Percentiles rank a stretch among this genome's conserved stretches.
phyloP scores from a whole-genome alignment of 331 rosid genomes.

The Dryas integrifolia region DNA sequence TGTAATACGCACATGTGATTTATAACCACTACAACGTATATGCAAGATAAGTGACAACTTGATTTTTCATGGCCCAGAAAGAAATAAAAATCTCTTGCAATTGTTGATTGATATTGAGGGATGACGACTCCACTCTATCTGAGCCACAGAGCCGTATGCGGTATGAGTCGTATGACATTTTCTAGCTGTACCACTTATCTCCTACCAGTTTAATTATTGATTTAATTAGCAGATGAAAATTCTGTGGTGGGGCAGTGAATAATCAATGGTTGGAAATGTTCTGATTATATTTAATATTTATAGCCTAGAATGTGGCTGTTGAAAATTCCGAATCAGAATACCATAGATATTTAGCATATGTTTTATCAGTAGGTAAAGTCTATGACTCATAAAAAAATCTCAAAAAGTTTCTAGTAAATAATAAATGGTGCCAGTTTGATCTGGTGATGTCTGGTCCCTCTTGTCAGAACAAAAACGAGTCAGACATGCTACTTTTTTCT shows the following conservation, averaged over 20 bases:
- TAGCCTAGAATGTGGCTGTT: no score
- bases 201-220: neutral
- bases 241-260: neutral
- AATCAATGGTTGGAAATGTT: neutral
- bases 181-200: neutral
- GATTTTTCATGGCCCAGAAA: conserved; percentile 4
- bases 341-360: neutral
- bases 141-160: neutral
- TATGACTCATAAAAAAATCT: neutral
- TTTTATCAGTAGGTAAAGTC: neutral
- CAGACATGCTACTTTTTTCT: no score
- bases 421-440: neutral
- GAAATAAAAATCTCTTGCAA: neutral
- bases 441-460: no score
- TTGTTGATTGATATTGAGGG: conserved; percentile 1
- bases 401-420: neutral
- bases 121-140: conserved; percentile 4
- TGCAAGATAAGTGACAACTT: neutral
- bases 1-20: neutral
- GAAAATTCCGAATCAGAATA: no score
- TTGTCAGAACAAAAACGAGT: neutral
- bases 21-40: conserved; percentile 1
- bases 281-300: neutral
- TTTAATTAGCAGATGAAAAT: neutral
- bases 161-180: neutral